Percentiles rank a stretch among this genome's conserved stretches.
These are phyloP conservation scores for Allium fistulosum DNA, from an alignment of 106 monocot genomes.

Conservation along the genomic window DNA sequence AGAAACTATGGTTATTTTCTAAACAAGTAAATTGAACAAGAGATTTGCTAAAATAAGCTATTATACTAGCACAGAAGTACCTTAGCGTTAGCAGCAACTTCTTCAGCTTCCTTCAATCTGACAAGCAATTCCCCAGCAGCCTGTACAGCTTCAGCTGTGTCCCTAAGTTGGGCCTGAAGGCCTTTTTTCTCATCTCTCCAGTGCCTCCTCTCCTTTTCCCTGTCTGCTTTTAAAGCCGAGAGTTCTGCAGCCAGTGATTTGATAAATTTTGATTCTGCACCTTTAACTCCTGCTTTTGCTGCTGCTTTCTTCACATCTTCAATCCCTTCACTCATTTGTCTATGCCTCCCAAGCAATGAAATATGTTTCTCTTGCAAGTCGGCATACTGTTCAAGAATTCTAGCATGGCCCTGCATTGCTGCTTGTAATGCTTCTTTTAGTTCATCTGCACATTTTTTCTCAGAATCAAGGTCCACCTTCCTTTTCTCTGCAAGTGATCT, in stretches of 20 bases:
- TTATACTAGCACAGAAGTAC: constrained; percentile 12
- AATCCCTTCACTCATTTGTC: constrained; percentile 77
- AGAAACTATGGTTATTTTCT: no score
- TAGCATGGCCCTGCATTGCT: constrained; percentile 81
- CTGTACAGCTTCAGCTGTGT: constrained; percentile 95
- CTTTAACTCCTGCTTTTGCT: constrained; percentile 63
- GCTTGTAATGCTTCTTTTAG: constrained; percentile 86
- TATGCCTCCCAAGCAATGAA: constrained; percentile 59
- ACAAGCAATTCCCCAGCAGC: constrained; percentile 94
- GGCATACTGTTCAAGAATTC: constrained; percentile 91
- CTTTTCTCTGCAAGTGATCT: constrained; percentile 49
- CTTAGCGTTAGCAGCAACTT: constrained; percentile 51
- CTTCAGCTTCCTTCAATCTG: constrained; percentile 90
- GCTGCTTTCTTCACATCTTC: constrained; percentile 77
- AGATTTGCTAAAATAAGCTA: no score
- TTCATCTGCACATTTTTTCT: constrained; percentile 81
- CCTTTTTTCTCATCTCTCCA: constrained; percentile 94
- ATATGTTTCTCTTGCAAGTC: constrained; percentile 97
- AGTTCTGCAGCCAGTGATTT: constrained; percentile 82
- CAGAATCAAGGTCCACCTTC: constrained; percentile 72
- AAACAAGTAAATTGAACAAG: no score
- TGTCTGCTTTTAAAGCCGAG: constrained; percentile 64
- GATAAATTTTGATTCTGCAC: constrained; percentile 73
- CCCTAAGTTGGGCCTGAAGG: constrained; percentile 69
- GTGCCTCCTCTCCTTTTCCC: constrained; percentile 80